Evolutionary conservation across 495 filamentous ascomycete species (phyloP).

Genomic region (Tuber calosporum): DNA sequence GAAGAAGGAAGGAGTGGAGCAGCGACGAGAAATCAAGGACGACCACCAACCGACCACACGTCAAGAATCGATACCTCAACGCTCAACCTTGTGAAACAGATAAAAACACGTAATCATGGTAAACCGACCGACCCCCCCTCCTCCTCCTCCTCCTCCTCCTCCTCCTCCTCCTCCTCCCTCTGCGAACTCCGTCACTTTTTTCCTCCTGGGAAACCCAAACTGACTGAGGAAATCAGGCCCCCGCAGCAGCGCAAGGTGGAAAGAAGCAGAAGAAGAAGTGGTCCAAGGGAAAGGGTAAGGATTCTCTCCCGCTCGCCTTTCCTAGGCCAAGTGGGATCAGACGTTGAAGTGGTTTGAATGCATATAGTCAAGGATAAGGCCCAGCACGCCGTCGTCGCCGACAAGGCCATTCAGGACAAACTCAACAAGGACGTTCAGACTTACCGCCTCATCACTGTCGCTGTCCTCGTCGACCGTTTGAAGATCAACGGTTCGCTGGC

Average conservation of each 20-base stretch:
- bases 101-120: neutral
- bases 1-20: neutral
- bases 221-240: constrained; percentile 50
- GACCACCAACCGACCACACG: neutral
- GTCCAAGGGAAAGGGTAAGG: constrained; percentile 96
- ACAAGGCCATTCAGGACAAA: constrained; percentile 41
- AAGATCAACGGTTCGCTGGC: constrained; percentile 99
- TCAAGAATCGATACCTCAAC: neutral
- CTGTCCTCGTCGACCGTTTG: constrained; percentile 94
- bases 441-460: constrained; percentile 98
- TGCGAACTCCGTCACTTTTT: neutral
- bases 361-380: constrained; percentile 98
- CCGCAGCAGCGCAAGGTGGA: constrained; percentile 70
- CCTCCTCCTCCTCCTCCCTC: no score
- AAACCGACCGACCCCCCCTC: neutral
- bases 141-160: no score
- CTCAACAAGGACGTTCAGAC: constrained; percentile 68
- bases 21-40: neutral
- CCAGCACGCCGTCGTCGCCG: constrained; percentile 77
- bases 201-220: neutral
- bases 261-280: constrained; percentile 99
- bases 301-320: neutral
- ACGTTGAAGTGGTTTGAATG: constrained; percentile 32
- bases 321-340: neutral
- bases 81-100: neutral